Evolutionary conservation across 2,329 filamentous ascomycete genomes (phyloP), one percentile per base, ranked within the genome.

Genomic region (Ramularia endophylla): DNA sequence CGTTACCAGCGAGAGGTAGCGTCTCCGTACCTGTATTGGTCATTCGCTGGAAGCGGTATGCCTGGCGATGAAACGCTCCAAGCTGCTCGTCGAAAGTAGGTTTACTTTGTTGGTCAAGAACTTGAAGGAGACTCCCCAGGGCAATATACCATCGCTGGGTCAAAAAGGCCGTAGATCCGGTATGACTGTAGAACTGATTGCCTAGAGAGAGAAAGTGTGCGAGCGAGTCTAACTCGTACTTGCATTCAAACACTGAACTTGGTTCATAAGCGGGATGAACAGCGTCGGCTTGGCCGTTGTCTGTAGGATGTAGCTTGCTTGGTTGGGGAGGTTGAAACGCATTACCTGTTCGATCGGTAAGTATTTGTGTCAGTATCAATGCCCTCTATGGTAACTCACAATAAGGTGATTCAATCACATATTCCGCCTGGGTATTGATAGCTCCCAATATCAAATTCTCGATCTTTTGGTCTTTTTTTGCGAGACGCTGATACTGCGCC

Each of bases 151-250:
- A 98, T 36, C 90, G 77, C 5, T 73, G 63, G 3, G 78, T 89
- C 27, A 97, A 60, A 60, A 94, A 95, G 1, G 83, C 82, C 1
- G 75, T 83, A 0, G 86, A 90, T 2, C 75, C 75, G 0, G 87
- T 94, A 58, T 86, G 76, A 28, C 84, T 78, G 66, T 92, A 75
- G 65, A 94, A 97, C 54, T 95, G 81, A 56, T 95, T 95, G 13
- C 75, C 78, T 2, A 98, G 69, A 0, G 85, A 80, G 5, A 98
- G 74, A 63, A 98, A 98, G 59, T 94, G 83, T 0, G 89, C 92
- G 0, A 98, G 73, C 7, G 89, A 95, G 66, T 98, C 92, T 16
- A 98, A 80, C 69, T 98, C 92, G 65, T 97, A 98, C 67, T 98
- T 98, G 77, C 92, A 98, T 66, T 98, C 92, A 52, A 95, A 98